Evolutionary conservation across 495 filamentous ascomycete genomes (phyloP), one percentile per base, ranked within the genome.

Genomic region (Pyrenula massariospora): DNA sequence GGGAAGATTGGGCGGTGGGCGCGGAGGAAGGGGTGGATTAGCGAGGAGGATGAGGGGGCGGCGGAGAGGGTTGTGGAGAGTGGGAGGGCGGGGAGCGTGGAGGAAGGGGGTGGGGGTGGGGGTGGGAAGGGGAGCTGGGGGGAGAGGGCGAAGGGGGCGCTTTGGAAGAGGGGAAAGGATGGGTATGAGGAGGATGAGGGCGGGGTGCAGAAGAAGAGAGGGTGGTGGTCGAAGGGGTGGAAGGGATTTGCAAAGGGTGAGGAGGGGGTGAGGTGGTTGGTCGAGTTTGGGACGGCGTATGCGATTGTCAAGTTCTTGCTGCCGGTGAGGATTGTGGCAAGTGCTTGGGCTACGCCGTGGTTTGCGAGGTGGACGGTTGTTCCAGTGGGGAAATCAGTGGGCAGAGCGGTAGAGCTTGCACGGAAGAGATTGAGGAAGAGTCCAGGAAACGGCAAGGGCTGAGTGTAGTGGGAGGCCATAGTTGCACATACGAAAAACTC

Each of bases 301-400:
- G 87, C 88, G 1, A 74, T 96, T 56, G 90, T 86, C 19, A 98
- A 98, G 67, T 83, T 85, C 20, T 62, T 95, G 56, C 66, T 96
- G 60, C 89, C 93, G 3, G 60, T 85, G 8, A 75, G 93, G 58
- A 77, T 98, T 57, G 76, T 80, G 3, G 63, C 80, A 12, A 95
- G 91, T 69, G 74, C 94, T 23, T 93, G 86, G 88, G 85, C 81
- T 12, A 96, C 93, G 54, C 93, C 93, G 48, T 96, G 91, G 91
- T 93, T 96, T 77, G 92, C 93, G 20, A 79, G 84, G 52, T 68
- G 77, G 22, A 69, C 85, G 20, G 69, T 90, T 12, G 70, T 74
- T 5, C 78, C 80, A 8, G 48, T 76, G 5, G 70, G 65, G 22
- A 69, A 62, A 24, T 54, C 66, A 22, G 58, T 73, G 1, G 66